Base-by-base conservation (phyloP, 495 filamentous ascomycete genomes). In the Trichoderma asperelloides region DNA sequence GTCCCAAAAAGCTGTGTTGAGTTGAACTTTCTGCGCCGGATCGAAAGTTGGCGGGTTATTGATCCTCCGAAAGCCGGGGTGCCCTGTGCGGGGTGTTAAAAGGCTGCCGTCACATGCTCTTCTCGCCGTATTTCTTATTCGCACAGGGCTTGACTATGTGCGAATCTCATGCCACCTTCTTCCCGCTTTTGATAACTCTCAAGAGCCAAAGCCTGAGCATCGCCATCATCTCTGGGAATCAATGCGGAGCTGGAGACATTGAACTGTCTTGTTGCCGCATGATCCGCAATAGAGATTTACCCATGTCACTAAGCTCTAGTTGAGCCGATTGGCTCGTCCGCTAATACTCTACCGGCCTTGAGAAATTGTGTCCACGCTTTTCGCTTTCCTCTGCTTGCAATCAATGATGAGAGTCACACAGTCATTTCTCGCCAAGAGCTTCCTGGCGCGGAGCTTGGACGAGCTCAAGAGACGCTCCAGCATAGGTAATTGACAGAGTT, bases 391-490 rank as follows among this genome's bases (percentile, higher is more conserved):
- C 9, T 4, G 39, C 62, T 37, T 15, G 18, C 21, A 47, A 60
- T 25, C 49, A 70, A 71, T 63, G 27, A 83, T 83, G 81, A 76
- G 77, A 66, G 74, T 76, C 55, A 81, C 81, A 28, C 66, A 75
- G 41, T 68, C 63, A 37, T 75, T 78, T 45, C 74, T 78, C 8
- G 62, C 70, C 68, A 81, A 76, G 69, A 75, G 79, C 72, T 81
- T 83, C 73, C 74, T 71, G 68, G 75, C 70, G 55, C 78, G 81
- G 37, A 83, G 79, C 68, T 2, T 79, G 11, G 79, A 81, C 28
- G 81, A 83, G 68, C 72, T 82, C 72, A 79, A 79, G 69, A 74
- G 81, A 62, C 74, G 80, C 49, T 75, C 76, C 5, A 73, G 78
- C 18, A 78, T 82, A 41, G 78, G 81, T 81, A 76, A 30, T 68